Conservation (phyloP, 495 filamentous ascomycete genomes). For the Tuber indicum region DNA sequence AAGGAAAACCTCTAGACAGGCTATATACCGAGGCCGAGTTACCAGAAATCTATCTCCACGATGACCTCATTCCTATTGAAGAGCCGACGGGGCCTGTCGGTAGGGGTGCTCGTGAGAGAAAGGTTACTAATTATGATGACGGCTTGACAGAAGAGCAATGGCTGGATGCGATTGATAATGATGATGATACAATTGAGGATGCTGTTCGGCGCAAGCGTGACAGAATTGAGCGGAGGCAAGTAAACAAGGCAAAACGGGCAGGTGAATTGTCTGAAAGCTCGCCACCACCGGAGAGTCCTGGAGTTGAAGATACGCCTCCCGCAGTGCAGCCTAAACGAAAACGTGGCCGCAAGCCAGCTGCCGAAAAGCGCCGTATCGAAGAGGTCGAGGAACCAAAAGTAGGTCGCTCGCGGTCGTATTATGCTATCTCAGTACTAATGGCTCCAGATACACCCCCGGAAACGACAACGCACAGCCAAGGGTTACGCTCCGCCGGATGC, state of each 20-base stretch:
- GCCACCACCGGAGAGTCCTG: conserved; percentile 33
- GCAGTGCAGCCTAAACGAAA: conserved; percentile 49
- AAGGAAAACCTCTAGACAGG: conserved; percentile 54
- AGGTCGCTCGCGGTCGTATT: neutral
- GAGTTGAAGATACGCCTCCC: conserved; percentile 36
- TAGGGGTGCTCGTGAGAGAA: conserved; percentile 88
- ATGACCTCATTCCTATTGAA: conserved; percentile 47
- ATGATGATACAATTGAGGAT: conserved; percentile 88
- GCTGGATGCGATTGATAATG: conserved; percentile 84
- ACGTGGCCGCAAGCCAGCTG: conserved; percentile 70
- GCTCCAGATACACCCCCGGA: conserved; percentile 14
- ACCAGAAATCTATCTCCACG: conserved; percentile 83
- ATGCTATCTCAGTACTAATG: conserved; percentile 10
- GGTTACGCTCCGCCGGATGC: conserved; percentile 42
- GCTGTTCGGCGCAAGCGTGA: conserved; percentile 83
- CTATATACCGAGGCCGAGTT: conserved; percentile 83
- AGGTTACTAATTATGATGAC: conserved; percentile 89
- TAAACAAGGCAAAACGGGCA: conserved; percentile 48
- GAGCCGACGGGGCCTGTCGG: conserved; percentile 69
- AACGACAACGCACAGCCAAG: conserved; percentile 36
- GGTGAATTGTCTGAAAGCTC: conserved; percentile 33
- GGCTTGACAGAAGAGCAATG: conserved; percentile 98
- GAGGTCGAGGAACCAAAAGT: conserved; percentile 34
- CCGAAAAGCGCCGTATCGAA: conserved; percentile 58
- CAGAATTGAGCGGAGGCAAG: conserved; percentile 69